Conservation (phyloP, 768 basidiomycete species). For the Mycena rosella region DNA sequence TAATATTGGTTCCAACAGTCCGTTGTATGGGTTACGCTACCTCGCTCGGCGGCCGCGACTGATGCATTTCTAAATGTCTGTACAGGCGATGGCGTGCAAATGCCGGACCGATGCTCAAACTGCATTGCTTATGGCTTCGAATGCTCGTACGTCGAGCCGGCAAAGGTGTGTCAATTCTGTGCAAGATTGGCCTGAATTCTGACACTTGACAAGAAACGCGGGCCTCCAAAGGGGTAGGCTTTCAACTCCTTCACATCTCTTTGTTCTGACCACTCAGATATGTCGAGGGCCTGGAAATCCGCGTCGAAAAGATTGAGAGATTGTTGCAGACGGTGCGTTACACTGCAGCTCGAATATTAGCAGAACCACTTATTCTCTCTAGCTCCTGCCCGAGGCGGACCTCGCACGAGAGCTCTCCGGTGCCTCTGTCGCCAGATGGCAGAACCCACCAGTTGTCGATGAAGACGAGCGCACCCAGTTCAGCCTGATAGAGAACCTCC, state of each 20-base stretch:
- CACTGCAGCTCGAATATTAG: background rate
- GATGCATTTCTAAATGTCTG: slow-evolving; percentile 7
- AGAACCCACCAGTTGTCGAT: slow-evolving; percentile 49
- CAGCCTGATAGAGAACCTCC: slow-evolving; percentile 48
- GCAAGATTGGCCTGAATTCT: no score
- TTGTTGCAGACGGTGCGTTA: slow-evolving; percentile 63
- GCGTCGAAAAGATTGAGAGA: slow-evolving; percentile 75
- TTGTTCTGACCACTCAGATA: slow-evolving; percentile 57
- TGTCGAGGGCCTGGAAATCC: slow-evolving; percentile 71
- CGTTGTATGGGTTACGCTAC: slow-evolving; percentile 3
- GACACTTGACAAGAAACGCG: slow-evolving; percentile 57
- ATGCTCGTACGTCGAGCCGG: slow-evolving; percentile 78
- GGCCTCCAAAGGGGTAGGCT: slow-evolving; percentile 72
- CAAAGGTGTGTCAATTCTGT: slow-evolving; percentile 64
- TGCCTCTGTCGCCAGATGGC: slow-evolving; percentile 49
- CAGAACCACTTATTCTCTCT: slow-evolving; percentile 13
- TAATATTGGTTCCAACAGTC: slow-evolving; percentile 22
- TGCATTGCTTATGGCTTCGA: slow-evolving; percentile 69
- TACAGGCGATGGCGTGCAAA: slow-evolving; percentile 77
- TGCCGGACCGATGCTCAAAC: slow-evolving; percentile 72
- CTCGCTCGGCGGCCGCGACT: slow-evolving; percentile 18
- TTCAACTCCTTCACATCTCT: background rate
- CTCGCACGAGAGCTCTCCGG: slow-evolving; percentile 67
- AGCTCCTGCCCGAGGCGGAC: slow-evolving; percentile 72
- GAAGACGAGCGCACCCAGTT: slow-evolving; percentile 45